A percentile compares a stretch with the other conserved stretches of the same genome.
Conservation (phyloP, 108 stramenopile species). For the Nannochloropsis salina region DNA sequence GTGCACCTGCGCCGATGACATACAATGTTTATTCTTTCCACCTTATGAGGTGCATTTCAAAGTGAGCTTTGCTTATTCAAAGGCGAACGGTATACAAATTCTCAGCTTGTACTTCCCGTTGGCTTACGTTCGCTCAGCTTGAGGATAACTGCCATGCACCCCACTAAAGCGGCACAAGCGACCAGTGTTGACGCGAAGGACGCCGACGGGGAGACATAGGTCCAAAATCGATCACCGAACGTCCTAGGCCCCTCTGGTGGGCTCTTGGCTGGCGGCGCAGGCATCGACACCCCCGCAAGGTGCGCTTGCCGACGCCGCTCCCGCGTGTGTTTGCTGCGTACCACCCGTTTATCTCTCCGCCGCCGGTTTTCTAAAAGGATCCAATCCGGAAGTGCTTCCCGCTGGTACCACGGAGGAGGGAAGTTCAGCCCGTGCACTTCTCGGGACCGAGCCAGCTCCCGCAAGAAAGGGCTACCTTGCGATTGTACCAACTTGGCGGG, state of each 20-base stretch:
- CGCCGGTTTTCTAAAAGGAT: not conserved
- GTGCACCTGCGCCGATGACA: too few species aligned
- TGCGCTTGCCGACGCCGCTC: not conserved
- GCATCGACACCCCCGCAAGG: not conserved
- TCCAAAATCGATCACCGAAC: not conserved
- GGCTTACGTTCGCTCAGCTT: not conserved
- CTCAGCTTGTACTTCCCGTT: not conserved
- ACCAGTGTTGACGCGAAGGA: not conserved
- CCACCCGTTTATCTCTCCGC: not conserved
- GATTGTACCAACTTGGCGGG: not conserved
- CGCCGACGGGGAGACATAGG: not conserved
- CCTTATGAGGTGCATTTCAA: too few species aligned
- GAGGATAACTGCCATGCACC: not conserved
- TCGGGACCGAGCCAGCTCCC: not conserved
- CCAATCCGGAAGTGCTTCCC: slow-evolving; percentile 3
- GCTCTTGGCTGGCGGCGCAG: not conserved
- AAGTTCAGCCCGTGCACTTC: slow-evolving; percentile 8
- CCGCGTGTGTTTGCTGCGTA: not conserved
- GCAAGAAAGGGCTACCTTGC: not conserved
- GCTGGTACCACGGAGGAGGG: not conserved
- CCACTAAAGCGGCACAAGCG: not conserved
- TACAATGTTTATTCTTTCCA: too few species aligned
- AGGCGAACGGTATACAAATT: too few species aligned
- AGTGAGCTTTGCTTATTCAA: too few species aligned
- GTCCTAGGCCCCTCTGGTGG: too few species aligned